Conservation (phyloP, 768 basidiomycete genomes). For the Pleurotus citrinopileatus region DNA sequence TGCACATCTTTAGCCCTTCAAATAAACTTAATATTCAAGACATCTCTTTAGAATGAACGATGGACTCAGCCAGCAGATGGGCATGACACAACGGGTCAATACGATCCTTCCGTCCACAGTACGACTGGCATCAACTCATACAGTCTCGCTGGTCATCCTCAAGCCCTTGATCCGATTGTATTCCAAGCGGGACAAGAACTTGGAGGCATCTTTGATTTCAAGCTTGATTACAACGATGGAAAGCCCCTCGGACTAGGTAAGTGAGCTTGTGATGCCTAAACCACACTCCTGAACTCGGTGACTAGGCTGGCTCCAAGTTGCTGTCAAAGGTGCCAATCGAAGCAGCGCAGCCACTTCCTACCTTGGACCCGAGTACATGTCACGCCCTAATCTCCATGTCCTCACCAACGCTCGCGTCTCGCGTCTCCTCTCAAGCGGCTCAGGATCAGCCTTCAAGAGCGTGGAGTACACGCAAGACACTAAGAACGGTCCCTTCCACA, state of each 20-base stretch:
- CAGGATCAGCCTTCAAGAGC: constrained; percentile 17
- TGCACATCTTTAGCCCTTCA: neutral
- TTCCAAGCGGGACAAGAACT: constrained; percentile 21
- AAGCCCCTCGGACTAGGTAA: constrained; percentile 26
- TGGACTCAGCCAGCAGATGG: constrained; percentile 18
- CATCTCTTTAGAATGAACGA: constrained; percentile 15
- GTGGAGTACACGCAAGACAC: constrained; percentile 18
- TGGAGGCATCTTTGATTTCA: constrained; percentile 25
- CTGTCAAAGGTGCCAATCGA: constrained; percentile 23
- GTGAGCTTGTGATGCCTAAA: too few relatives aligned
- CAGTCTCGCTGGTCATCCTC: constrained; percentile 19
- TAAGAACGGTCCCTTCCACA: neutral
- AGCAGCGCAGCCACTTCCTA: constrained; percentile 30
- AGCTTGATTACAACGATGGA: constrained; percentile 31
- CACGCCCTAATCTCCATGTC: constrained; percentile 27
- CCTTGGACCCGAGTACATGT: constrained; percentile 19
- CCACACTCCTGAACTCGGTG: too few relatives aligned
- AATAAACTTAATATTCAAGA: neutral
- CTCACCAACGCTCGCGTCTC: constrained; percentile 26
- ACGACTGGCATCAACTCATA: constrained; percentile 17
- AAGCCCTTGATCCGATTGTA: constrained; percentile 18
- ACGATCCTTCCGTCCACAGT: constrained; percentile 26
- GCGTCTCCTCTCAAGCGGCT: constrained; percentile 19
- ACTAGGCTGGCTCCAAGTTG: constrained; percentile 20
- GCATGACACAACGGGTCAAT: constrained; percentile 24